Evolutionary conservation across 1,284 basidiomycete species (phyloP), one percentile per base, ranked within the genome.

Genomic region (Austroboletus niveus): DNA sequence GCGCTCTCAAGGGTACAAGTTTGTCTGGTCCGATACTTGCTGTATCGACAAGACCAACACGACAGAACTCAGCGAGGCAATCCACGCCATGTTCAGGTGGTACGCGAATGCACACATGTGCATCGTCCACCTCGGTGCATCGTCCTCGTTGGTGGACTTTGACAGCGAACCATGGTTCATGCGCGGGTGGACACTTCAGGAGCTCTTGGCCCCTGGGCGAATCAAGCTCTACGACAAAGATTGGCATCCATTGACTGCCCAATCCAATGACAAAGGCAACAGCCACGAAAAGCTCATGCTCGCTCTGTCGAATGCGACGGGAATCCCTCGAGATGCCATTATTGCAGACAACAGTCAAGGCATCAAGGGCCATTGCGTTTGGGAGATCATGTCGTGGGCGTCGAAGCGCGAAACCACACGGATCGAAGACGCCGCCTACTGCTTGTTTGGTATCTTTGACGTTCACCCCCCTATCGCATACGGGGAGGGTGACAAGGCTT

Each of bases 51-150:
- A 24, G 22, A 5, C 5, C 34, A 58, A 55, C 30, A 14, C 41
- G 0, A 27, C 47, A 3, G 67, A 69, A 15, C 60, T 69, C n/a
- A 49, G 48, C 27, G 62, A 65, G 41, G 62, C 66, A 0, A 57
- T 68, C 20, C 54, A 55, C n/a, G 61, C 65, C 24, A 65, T 65
- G 66, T 66, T 52, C 51, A 58, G 46, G 42, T 64, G 65, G 65
- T 68, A 66, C 24, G 47, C 54, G 2, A 32, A 64, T n/a, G 50
- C 65, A 4, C 46, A 62, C 31, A 11, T 68, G 14, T 68, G 61
- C 38, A 66, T 69, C 42, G 52, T 61, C 27, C 52, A 69, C 40
- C 57, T 69, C 7, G 50, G 50, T 0, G 46, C 34, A 7, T 64
- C 65, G 8, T 47, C 9, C 1, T 53, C 51, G 8, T 20, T 38